phyloP scores from a whole-genome alignment of 495 filamentous ascomycete genomes.

The Aspergillus leporis region DNA sequence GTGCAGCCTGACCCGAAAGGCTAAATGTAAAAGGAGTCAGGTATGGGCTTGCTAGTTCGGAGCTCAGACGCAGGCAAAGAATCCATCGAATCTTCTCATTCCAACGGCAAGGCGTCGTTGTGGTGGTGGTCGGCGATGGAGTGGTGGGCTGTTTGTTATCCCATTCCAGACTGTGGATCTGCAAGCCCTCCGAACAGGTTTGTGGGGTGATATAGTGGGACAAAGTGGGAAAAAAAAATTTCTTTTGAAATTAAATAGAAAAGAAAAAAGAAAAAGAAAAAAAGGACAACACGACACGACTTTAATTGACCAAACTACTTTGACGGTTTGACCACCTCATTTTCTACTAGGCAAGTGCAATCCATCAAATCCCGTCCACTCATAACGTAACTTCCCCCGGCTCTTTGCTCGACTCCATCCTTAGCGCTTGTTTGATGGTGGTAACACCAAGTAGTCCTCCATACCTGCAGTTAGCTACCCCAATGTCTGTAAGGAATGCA shows the following conservation, averaged over 20 bases:
- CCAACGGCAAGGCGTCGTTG: not conserved
- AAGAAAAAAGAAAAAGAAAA: not conserved
- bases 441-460: not conserved
- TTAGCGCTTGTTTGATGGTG: not conserved
- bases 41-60: not conserved
- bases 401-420: slow-evolving; percentile 1
- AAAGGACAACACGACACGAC: no score
- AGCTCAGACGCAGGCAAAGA: not conserved
- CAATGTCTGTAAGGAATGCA: slow-evolving; percentile 1
- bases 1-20: slow-evolving; percentile 7
- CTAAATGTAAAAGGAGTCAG: not conserved
- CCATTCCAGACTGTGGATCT: slow-evolving; percentile 1
- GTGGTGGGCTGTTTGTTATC: not conserved
- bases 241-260: no score
- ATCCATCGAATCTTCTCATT: not conserved
- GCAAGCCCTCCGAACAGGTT: not conserved
- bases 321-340: slow-evolving; percentile 2
- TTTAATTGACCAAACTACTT: not conserved
- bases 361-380: slow-evolving; percentile 1
- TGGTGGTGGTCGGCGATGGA: not conserved
- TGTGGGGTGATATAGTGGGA: not conserved
- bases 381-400: not conserved
- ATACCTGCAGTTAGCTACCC: slow-evolving; percentile 1
- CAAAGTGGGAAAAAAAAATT: not conserved
- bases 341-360: not conserved